phyloP scores from a whole-genome alignment of 169 alveolate genomes.

The Babesia divergens region DNA sequence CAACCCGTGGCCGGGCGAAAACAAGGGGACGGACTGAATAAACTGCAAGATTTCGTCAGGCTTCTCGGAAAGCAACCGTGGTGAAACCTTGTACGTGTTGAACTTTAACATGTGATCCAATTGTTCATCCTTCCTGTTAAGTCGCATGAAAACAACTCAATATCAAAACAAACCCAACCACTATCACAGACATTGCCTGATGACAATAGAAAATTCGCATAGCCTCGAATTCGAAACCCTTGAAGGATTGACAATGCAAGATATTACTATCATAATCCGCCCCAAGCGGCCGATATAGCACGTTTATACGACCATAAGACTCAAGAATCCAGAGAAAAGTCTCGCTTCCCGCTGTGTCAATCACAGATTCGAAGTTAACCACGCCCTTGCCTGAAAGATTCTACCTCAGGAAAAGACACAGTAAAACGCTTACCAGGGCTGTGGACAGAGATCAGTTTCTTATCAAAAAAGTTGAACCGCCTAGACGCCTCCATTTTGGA shows the following conservation, averaged over 20 bases:
- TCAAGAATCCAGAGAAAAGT: slow-evolving; percentile 49
- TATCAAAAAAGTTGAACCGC: slow-evolving; percentile 55
- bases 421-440: slow-evolving; percentile 15
- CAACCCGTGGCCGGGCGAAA: slow-evolving; percentile 33
- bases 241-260: slow-evolving; percentile 12
- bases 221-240: slow-evolving; percentile 57
- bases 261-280: slow-evolving; percentile 3
- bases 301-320: slow-evolving; percentile 47
- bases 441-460: slow-evolving; percentile 15
- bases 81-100: slow-evolving; percentile 48
- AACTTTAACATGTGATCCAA: slow-evolving; percentile 49
- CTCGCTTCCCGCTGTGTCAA: slow-evolving; percentile 56
- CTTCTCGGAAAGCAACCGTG: neutral
- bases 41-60: slow-evolving; percentile 28
- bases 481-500: slow-evolving; percentile 37
- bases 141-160: neutral
- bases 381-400: slow-evolving; percentile 10
- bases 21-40: slow-evolving; percentile 51
- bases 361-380: slow-evolving; percentile 22
- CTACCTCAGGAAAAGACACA: neutral
- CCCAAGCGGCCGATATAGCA: slow-evolving; percentile 16
- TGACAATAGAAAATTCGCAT: slow-evolving; percentile 31
- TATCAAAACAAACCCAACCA: slow-evolving; percentile 31
- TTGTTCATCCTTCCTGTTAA: slow-evolving; percentile 54
- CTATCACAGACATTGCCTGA: slow-evolving; percentile 14